Percentiles rank a stretch among this genome's conserved stretches.
Conservation (phyloP, 345 rosid species). For the Camelina laxa region DNA sequence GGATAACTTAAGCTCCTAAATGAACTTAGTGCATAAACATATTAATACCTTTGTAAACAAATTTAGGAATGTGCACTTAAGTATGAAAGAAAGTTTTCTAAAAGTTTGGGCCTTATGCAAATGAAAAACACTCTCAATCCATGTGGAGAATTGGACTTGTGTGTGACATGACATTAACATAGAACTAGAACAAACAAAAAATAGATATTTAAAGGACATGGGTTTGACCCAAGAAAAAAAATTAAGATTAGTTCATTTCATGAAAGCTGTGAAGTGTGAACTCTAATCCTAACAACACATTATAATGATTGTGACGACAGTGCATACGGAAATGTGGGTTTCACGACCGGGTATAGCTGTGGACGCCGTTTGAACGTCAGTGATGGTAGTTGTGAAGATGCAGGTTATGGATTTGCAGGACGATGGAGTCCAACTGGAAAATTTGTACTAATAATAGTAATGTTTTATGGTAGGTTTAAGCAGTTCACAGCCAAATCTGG, state of each 20-base stretch:
- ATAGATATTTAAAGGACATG: too few relatives aligned
- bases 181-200: too few relatives aligned
- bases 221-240: background rate
- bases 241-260: background rate
- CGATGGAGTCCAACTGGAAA: constrained; percentile 62
- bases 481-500: constrained; percentile 50
- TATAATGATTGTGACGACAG: constrained; percentile 32
- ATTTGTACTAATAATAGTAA: constrained; percentile 53
- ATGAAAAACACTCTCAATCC: too few relatives aligned
- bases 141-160: too few relatives aligned
- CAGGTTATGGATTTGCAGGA: constrained; percentile 55
- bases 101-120: too few relatives aligned
- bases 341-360: constrained; percentile 67
- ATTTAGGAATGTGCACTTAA: too few relatives aligned
- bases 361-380: constrained; percentile 40
- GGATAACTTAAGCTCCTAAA: background rate
- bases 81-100: too few relatives aligned
- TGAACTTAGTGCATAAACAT: background rate
- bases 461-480: constrained; percentile 68
- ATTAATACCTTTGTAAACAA: background rate
- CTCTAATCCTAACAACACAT: background rate
- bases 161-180: too few relatives aligned
- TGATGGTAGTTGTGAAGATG: constrained; percentile 45
- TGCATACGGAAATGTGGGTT: constrained; percentile 76
- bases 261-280: background rate